Conservation (phyloP, 2,329 filamentous ascomycete genomes). For the Chaetomiaceae sp. region DNA sequence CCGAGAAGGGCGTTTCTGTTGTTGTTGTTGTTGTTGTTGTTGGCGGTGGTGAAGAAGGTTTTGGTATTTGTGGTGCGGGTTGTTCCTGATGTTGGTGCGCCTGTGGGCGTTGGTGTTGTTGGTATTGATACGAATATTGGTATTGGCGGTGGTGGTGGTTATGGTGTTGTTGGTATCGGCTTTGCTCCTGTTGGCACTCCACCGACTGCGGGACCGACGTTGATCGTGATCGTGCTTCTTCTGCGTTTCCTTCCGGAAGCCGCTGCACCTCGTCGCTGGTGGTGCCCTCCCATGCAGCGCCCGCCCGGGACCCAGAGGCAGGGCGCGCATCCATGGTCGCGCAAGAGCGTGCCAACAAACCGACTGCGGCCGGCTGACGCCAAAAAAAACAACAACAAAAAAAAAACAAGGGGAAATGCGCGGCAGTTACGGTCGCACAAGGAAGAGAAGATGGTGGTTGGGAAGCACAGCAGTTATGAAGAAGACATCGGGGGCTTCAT, state of each 20-base stretch:
- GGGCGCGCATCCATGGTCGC: constrained; percentile 4
- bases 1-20: too few relatives aligned
- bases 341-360: neutral
- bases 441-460: neutral
- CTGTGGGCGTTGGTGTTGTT: too few relatives aligned
- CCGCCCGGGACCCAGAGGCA: neutral
- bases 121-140: too few relatives aligned
- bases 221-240: neutral
- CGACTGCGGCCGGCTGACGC: constrained; percentile 9
- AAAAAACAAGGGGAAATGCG: neutral
- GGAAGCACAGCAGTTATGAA: constrained; percentile 2
- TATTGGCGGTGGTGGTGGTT: constrained; percentile 4
- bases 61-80: neutral
- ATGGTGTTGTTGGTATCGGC: constrained; percentile 2
- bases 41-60: neutral
- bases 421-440: neutral
- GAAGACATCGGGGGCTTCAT: constrained; percentile 5
- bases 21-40: too few relatives aligned
- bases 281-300: neutral
- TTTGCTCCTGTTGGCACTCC: neutral
- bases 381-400: neutral
- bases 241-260: neutral
- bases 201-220: neutral
- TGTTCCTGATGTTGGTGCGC: too few relatives aligned
- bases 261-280: constrained; percentile 2